Evolutionary conservation across 345 rosid genomes (phyloP).

Genomic region (Diplotaxis tenuifolia): DNA sequence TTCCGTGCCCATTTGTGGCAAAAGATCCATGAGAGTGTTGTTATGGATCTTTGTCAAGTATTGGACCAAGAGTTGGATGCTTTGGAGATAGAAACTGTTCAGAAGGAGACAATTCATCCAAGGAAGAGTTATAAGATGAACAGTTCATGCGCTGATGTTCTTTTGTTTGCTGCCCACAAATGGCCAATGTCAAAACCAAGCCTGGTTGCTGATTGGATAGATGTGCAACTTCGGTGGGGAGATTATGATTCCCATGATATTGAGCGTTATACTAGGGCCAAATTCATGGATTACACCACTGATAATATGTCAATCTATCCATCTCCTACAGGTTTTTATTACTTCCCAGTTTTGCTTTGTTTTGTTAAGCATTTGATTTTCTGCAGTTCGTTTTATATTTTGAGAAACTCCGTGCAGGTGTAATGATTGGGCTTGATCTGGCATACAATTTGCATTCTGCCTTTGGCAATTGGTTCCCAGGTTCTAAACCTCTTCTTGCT

Average conservation of each 20-base stretch:
- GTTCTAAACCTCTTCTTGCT: slow-evolving; percentile 93
- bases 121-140: slow-evolving; percentile 99
- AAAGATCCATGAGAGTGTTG: slow-evolving; percentile 99
- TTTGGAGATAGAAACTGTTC: slow-evolving; percentile 97
- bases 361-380: not conserved
- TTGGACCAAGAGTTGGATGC: slow-evolving; percentile 98
- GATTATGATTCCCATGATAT: slow-evolving; percentile 99
- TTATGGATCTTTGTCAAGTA: slow-evolving; percentile 99
- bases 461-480: slow-evolving; percentile 99
- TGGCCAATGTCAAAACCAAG: slow-evolving; percentile 99
- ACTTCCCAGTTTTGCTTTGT: not conserved
- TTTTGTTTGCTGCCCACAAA: slow-evolving; percentile 98
- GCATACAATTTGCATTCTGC: slow-evolving; percentile 99
- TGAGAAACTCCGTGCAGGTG: slow-evolving; percentile 50
- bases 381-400: not conserved
- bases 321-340: slow-evolving; percentile 80
- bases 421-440: slow-evolving; percentile 97
- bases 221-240: slow-evolving; percentile 99
- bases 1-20: slow-evolving; percentile 99
- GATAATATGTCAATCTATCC: slow-evolving; percentile 99
- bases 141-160: slow-evolving; percentile 99
- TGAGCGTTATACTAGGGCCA: slow-evolving; percentile 97
- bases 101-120: slow-evolving; percentile 98
- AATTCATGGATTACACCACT: slow-evolving; percentile 99
- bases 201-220: slow-evolving; percentile 99